phyloP scores from a whole-genome alignment of 805 yeast species.

The Kodamaea lidongshanica region DNA sequence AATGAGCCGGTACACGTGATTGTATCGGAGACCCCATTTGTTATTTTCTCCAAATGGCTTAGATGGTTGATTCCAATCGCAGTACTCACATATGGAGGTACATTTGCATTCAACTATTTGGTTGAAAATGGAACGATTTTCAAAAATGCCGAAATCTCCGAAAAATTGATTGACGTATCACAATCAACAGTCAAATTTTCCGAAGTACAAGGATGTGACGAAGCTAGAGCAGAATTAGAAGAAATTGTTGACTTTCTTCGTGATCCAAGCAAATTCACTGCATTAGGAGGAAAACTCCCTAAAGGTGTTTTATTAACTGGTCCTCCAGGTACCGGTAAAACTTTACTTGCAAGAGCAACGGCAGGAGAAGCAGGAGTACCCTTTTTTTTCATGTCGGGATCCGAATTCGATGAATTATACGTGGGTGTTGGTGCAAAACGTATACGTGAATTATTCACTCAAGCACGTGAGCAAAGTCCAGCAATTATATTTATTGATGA shows the following conservation, averaged over 20 bases:
- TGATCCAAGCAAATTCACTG: slow-evolving; percentile 94
- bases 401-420: slow-evolving; percentile 95
- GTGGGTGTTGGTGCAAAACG: slow-evolving; percentile 99
- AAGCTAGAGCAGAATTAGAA: slow-evolving; percentile 94
- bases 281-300: slow-evolving; percentile 94
- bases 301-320: slow-evolving; percentile 96
- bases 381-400: slow-evolving; percentile 96
- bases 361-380: slow-evolving; percentile 99
- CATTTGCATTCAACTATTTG: slow-evolving; percentile 69
- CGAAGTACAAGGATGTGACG: slow-evolving; percentile 97
- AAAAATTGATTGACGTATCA: slow-evolving; percentile 75
- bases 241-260: slow-evolving; percentile 96
- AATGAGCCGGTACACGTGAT: slow-evolving; percentile 91
- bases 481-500: slow-evolving; percentile 97
- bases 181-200: slow-evolving; percentile 81
- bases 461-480: slow-evolving; percentile 93
- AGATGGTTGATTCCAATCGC: slow-evolving; percentile 84
- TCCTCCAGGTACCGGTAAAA: slow-evolving; percentile 99
- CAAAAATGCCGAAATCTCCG: slow-evolving; percentile 65
- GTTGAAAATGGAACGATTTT: slow-evolving; percentile 79
- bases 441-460: slow-evolving; percentile 86
- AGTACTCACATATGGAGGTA: slow-evolving; percentile 71
- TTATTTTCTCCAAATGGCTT: slow-evolving; percentile 77
- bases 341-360: slow-evolving; percentile 92
- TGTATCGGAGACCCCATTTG: slow-evolving; percentile 76